Evolutionary conservation across 306 rosid species (phyloP), one percentile per base, ranked within the genome.

Genomic region (Glycyrrhiza uralensis): DNA sequence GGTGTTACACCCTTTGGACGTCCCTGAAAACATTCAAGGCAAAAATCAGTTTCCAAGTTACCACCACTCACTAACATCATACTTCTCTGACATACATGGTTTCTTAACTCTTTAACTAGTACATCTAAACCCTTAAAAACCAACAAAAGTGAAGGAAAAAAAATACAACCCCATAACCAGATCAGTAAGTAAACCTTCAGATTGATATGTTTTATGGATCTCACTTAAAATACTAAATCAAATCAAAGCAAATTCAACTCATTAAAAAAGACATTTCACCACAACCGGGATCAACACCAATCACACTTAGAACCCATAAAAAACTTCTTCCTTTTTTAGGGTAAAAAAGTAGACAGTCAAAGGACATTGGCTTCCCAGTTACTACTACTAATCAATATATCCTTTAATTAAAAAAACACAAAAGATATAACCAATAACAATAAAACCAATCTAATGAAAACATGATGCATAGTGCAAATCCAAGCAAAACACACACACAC

Each of bases 1-100:
- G 98, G 97, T 7, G 97, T 93, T 13, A 89, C 97, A 72, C 98
- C 98, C 80, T 93, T 93, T 24, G 98, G 98, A 54, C 98, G 97
- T 24, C 98, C 98, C 98, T 93, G 85, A 45, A 87, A 75, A 63
- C 55, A 36, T 50, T 36, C 14, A 59, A 42, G 5, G 23, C 0
- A 66, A 47, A 14, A 75, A 41, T 10, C 49, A 79, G 2, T 14
- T 17, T 13, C 7, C 28, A 28, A 63, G 6, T 36, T 22, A 52
- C 45, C 8, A 32, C 10, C 8, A 38, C 9, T 39, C 56, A 66
- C 7, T 59, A 46, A 9, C 64, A 70, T 19, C 67, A 61, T 20
- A 38, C 4, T 32, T 62, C 35, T 60, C 7, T 20, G 3, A 9
- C 3, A 5, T 17, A 9, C 33, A 35, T 15, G 13, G 30, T 62